Evolutionary conservation across 2,329 filamentous ascomycete species (phyloP).

Genomic region (Pestalotiopsis fici): DNA sequence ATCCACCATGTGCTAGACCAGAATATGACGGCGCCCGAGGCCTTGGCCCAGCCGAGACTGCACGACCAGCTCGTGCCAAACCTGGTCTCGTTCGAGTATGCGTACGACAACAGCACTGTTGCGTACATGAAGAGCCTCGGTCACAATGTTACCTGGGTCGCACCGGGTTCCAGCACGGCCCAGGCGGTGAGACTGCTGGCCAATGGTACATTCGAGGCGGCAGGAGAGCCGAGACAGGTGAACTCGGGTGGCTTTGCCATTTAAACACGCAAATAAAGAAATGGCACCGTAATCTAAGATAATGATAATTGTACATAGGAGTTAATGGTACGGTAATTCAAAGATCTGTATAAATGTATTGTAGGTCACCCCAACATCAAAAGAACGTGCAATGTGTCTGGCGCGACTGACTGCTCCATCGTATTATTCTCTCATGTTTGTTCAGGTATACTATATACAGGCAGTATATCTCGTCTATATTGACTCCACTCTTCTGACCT

Average conservation of each 20-base stretch:
- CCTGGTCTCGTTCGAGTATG: constrained; percentile 68
- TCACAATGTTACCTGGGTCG: constrained; percentile 75
- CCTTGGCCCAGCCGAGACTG: constrained; percentile 68
- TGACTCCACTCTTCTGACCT: too few relatives aligned
- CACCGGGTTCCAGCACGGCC: constrained; percentile 65
- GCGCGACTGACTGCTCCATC: too few relatives aligned
- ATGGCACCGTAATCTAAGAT: neutral
- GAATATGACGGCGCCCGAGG: constrained; percentile 58
- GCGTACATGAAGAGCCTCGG: constrained; percentile 66
- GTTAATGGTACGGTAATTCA: too few relatives aligned
- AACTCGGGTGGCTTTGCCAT: constrained; percentile 69
- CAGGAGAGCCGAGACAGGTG: constrained; percentile 77
- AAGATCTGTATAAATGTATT: too few relatives aligned
- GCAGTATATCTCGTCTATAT: too few relatives aligned
- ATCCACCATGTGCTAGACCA: constrained; percentile 74
- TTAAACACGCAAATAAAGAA: constrained; percentile 24
- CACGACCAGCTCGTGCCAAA: constrained; percentile 84
- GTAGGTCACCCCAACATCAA: too few relatives aligned
- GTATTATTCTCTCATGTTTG: too few relatives aligned
- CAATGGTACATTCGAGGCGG: constrained; percentile 75
- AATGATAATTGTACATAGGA: neutral
- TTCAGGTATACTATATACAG: too few relatives aligned
- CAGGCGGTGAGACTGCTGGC: constrained; percentile 68
- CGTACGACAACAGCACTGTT: constrained; percentile 70
- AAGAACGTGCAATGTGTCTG: too few relatives aligned